Conservation (phyloP, 1,139 yeast species). For the Hyphopichia wangnamkhiaoensis region DNA sequence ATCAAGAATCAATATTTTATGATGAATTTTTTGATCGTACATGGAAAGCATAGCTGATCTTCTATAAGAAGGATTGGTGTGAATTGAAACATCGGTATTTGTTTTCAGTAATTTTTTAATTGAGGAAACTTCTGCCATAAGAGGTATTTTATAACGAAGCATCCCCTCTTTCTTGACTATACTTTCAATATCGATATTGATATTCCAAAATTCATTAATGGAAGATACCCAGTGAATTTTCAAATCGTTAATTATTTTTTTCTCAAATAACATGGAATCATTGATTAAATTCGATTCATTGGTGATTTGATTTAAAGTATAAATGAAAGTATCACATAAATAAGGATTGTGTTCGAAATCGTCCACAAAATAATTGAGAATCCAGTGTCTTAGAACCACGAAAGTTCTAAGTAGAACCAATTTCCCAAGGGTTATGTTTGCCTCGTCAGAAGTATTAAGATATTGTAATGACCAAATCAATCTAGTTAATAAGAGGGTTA, state of each 20-base stretch:
- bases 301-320: conserved; percentile 49
- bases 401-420: conserved; percentile 80
- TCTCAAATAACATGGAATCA: conserved; percentile 29
- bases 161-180: conserved; percentile 17
- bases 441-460: conserved; percentile 31
- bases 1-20: conserved; percentile 38
- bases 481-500: conserved; percentile 63
- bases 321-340: conserved; percentile 50
- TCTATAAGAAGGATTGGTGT: conserved; percentile 52
- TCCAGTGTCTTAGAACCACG: conserved; percentile 88
- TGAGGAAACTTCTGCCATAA: conserved; percentile 22
- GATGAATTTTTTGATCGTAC: conserved; percentile 42
- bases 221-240: conserved; percentile 43
- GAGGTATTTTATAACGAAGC: conserved; percentile 28
- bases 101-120: conserved; percentile 29
- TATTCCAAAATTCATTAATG: conserved; percentile 35
- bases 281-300: conserved; percentile 26
- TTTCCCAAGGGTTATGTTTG: conserved; percentile 55
- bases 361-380: conserved; percentile 71
- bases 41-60: conserved; percentile 58
- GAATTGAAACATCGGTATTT: conserved; percentile 41
- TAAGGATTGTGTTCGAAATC: conserved; percentile 55
- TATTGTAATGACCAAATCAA: conserved; percentile 71
- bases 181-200: conserved; percentile 24
- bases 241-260: conserved; percentile 47